Conservation (phyloP, 768 basidiomycete genomes). For the Pseudohyphozyma bogoriensis region DNA sequence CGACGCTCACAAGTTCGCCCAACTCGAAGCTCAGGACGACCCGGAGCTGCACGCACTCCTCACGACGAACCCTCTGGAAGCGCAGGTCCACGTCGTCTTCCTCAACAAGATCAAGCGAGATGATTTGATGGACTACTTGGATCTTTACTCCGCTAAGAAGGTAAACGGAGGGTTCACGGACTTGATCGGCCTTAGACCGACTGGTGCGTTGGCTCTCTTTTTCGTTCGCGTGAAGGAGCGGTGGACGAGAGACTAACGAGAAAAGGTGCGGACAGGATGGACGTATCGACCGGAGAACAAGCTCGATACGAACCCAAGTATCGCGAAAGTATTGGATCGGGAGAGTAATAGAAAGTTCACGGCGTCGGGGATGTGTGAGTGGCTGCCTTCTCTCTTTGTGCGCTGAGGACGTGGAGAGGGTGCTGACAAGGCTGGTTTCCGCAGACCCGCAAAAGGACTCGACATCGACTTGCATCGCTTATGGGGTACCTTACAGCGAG, state of each 20-base stretch:
- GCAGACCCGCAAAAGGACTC: slow-evolving; percentile 52
- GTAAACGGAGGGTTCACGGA: slow-evolving; percentile 13
- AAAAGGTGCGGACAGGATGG: slow-evolving; percentile 45
- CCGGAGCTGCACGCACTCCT: slow-evolving; percentile 67
- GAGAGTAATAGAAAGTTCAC: slow-evolving; percentile 62
- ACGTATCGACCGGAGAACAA: slow-evolving; percentile 25
- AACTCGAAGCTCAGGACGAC: slow-evolving; percentile 76
- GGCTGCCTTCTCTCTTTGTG: slow-evolving; percentile 40
- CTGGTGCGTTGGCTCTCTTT: slow-evolving; percentile 46
- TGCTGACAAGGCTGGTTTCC: not conserved
- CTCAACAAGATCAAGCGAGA: slow-evolving; percentile 59
- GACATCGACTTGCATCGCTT: slow-evolving; percentile 47
- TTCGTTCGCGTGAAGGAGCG: not conserved
- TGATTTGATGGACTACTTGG: slow-evolving; percentile 62
- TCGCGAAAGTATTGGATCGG: slow-evolving; percentile 58
- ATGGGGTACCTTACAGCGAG: slow-evolving; percentile 63
- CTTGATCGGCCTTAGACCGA: slow-evolving; percentile 76
- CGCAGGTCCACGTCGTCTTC: slow-evolving; percentile 76
- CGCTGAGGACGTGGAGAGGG: too few species aligned
- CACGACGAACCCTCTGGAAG: slow-evolving; percentile 62
- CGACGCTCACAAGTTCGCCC: slow-evolving; percentile 68
- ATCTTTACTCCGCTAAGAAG: slow-evolving; percentile 40
- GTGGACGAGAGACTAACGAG: slow-evolving; percentile 1
- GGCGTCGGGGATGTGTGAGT: slow-evolving; percentile 39
- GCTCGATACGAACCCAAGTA: slow-evolving; percentile 48